A percentile compares a stretch with the other conserved stretches of the same genome.
These are phyloP conservation scores for Fusarium cicatricum DNA, from an alignment of 2,329 filamentous ascomycete genomes.

Conservation along the genomic window DNA sequence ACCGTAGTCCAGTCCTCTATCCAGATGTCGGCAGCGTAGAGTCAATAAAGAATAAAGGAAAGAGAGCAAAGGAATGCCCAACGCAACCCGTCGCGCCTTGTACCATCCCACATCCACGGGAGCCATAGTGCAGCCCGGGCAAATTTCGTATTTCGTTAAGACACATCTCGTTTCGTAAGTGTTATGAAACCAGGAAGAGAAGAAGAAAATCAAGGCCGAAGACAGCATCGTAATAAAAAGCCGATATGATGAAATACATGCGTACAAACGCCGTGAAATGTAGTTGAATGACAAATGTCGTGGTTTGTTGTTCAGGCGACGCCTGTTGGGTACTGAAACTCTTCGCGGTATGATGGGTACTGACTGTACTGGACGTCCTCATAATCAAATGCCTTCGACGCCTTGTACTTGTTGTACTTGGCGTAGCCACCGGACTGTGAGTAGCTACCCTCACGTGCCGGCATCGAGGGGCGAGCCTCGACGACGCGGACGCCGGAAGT, in stretches of 20 bases:
- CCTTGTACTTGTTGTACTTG: constrained; percentile 47
- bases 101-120: constrained; percentile 41
- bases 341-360: constrained; percentile 41
- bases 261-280: constrained; percentile 41
- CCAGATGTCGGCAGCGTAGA: constrained; percentile 33
- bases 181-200: constrained; percentile 39
- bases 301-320: constrained; percentile 12
- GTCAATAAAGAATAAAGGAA: constrained; percentile 24
- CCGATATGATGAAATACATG: constrained; percentile 39
- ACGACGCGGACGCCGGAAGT: constrained; percentile 30
- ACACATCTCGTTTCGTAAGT: constrained; percentile 45
- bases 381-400: constrained; percentile 42
- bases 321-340: constrained; percentile 28
- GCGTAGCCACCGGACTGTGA: constrained; percentile 34
- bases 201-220: constrained; percentile 31
- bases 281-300: constrained; percentile 19
- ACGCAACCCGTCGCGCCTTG: constrained; percentile 31
- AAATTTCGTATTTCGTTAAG: constrained; percentile 47
- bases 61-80: constrained; percentile 25
- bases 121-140: constrained; percentile 34
- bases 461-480: constrained; percentile 44
- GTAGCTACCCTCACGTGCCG: constrained; percentile 45
- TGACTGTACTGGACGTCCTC: constrained; percentile 47
- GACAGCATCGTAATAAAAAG: constrained; percentile 27
- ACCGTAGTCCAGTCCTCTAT: constrained; percentile 24